Percentiles rank a stretch among this genome's conserved stretches.
Evolutionary conservation across 176 grass and related monocot genomes (phyloP).

Genomic region (Bromus sterilis): DNA sequence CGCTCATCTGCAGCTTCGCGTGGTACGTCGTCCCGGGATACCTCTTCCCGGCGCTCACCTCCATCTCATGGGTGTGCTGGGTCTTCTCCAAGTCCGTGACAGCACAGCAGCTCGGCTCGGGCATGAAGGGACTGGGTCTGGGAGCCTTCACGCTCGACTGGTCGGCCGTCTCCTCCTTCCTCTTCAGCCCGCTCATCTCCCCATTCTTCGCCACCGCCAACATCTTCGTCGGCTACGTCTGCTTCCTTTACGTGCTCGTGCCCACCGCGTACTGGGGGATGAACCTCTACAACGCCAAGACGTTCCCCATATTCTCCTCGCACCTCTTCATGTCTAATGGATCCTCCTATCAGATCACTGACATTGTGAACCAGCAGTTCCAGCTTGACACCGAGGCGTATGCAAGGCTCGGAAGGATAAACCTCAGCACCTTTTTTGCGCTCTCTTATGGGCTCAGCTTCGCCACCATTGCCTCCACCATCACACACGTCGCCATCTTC

Average conservation of each 20-base stretch:
- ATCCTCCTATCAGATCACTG: constrained; percentile 27
- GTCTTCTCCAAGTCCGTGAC: constrained; percentile 66
- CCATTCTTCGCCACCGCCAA: constrained; percentile 82
- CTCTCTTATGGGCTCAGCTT: constrained; percentile 59
- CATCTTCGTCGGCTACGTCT: constrained; percentile 48
- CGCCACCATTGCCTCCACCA: constrained; percentile 56
- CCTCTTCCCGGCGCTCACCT: constrained; percentile 56
- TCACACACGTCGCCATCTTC: constrained; percentile 63
- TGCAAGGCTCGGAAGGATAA: constrained; percentile 32
- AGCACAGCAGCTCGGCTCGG: constrained; percentile 71
- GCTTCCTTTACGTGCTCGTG: constrained; percentile 41
- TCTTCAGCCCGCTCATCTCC: constrained; percentile 63
- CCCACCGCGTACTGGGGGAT: constrained; percentile 57
- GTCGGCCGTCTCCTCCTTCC: constrained; percentile 57
- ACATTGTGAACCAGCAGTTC: constrained; percentile 52
- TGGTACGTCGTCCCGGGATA: constrained; percentile 63
- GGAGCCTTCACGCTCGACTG: constrained; percentile 81
- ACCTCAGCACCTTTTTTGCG: constrained; percentile 68
- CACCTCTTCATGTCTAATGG: constrained; percentile 62
- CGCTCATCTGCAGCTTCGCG: constrained; percentile 57
- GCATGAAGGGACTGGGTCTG: constrained; percentile 53
- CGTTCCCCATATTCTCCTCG: constrained; percentile 75
- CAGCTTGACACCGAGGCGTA: constrained; percentile 41
- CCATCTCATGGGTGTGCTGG: constrained; percentile 87
- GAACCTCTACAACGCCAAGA: constrained; percentile 49